phyloP scores from a whole-genome alignment of 176 grass and related monocot genomes.

The Oryza longistaminata region DNA sequence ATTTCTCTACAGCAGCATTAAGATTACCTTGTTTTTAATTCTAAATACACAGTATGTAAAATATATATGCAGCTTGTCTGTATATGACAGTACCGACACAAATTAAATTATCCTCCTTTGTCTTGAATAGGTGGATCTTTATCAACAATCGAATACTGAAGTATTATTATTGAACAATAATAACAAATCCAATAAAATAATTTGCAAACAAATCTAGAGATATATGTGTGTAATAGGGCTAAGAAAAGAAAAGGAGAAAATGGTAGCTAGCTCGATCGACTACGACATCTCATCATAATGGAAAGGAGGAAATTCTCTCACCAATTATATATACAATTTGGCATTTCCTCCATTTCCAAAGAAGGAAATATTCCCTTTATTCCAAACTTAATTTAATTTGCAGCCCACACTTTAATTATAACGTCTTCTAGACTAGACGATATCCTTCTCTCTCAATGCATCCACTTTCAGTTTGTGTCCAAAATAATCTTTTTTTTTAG shows the following conservation, averaged over 20 bases:
- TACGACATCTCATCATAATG: neutral
- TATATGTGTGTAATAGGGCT: neutral
- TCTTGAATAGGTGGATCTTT: neutral
- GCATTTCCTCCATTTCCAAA: neutral
- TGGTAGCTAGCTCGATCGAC: neutral
- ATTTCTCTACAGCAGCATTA: neutral
- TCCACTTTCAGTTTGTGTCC: constrained; percentile 3
- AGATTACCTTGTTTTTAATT: neutral
- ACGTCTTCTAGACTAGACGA: neutral
- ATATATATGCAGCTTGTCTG: neutral
- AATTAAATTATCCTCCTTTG: neutral
- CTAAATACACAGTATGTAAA: neutral
- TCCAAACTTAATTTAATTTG: neutral
- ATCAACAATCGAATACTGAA: neutral
- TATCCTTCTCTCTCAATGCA: neutral
- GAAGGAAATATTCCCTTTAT: constrained; percentile 19
- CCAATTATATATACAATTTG: neutral
- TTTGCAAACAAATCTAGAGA: neutral
- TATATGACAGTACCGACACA: neutral
- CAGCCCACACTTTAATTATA: neutral
- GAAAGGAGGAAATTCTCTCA: neutral
- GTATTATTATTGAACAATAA: no score
- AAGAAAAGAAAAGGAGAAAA: neutral
- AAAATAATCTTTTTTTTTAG: constrained; percentile 1
- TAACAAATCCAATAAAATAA: neutral